Percentiles rank a stretch among this genome's conserved stretches.
These are phyloP conservation scores for Talaromyces amestolkiae DNA, from an alignment of 2,329 filamentous ascomycete species.

Conservation along the genomic window DNA sequence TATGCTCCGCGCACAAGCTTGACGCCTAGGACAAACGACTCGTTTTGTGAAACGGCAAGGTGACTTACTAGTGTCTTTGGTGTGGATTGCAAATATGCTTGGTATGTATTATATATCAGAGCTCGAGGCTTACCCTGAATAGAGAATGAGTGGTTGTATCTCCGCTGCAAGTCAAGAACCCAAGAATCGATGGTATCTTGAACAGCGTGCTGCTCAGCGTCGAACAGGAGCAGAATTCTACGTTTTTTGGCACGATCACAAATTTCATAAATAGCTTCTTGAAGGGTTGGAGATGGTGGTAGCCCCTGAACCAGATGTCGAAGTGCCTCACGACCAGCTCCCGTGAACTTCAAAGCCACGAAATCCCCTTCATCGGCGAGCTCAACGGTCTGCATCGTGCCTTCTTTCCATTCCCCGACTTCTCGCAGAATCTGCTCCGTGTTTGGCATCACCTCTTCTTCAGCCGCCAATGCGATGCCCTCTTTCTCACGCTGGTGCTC, in stretches of 20 bases:
- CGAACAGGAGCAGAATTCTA: slow-evolving; percentile 72
- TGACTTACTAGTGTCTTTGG: slow-evolving; percentile 60
- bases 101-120: slow-evolving; percentile 75
- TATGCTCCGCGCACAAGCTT: slow-evolving; percentile 76
- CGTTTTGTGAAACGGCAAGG: slow-evolving; percentile 56
- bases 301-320: slow-evolving; percentile 62
- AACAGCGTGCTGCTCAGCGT: slow-evolving; percentile 77
- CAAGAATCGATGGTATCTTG: slow-evolving; percentile 79
- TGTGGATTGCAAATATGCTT: slow-evolving; percentile 68
- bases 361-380: slow-evolving; percentile 53
- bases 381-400: slow-evolving; percentile 68
- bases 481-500: not conserved
- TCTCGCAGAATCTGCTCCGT: slow-evolving; percentile 21
- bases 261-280: slow-evolving; percentile 68
- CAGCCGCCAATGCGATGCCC: not conserved
- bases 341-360: slow-evolving; percentile 73
- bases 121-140: slow-evolving; percentile 48
- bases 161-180: slow-evolving; percentile 70
- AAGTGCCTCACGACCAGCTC: slow-evolving; percentile 74
- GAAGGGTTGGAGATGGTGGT: slow-evolving; percentile 62
- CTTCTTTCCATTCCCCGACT: slow-evolving; percentile 63
- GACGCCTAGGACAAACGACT: slow-evolving; percentile 66
- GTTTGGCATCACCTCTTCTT: not conserved
- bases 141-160: slow-evolving; percentile 61
- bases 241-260: slow-evolving; percentile 69